Evolutionary conservation across 768 basidiomycete genomes (phyloP), one percentile per base, ranked within the genome.

Genomic region (Hemileccinum rubropunctum): DNA sequence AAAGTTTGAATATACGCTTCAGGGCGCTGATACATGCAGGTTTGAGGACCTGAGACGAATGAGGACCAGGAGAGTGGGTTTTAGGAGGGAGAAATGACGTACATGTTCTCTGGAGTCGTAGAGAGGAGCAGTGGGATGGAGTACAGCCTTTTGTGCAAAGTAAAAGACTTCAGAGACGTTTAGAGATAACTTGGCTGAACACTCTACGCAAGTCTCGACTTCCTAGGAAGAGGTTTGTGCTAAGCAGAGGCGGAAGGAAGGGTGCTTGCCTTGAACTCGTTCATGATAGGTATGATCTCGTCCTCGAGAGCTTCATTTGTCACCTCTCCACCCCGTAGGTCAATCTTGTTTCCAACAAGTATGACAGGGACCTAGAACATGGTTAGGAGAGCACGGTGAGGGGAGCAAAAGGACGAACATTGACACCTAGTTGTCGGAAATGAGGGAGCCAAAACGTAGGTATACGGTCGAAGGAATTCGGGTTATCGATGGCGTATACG

Each of bases 121-220:
- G 17, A 99, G 73, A 6, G 95, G 95, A 6, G 95, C 95, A 1
- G 94, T 95, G 2, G 95, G 95, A 64, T 99, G 93, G 11, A 98
- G 73, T 28, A 99, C 95, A 12, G 95, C 95, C 65, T 97, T 98
- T 70, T 97, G 95, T 2, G 95, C 95, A 68, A 98, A 98, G 69
- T 95, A 98, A 74, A 98, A 94, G 27, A 98, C 93, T 69, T 95
- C 95, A 14, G 94, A 95, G 50, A 98, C 87, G 67, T 98, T 98
- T 54, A 95, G 68, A 23, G 91, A 86, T 45, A 88, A 72, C 66
- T 88, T 87, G 4, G 94, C 94, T n/a, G 93, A 95, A 63, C 91
- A 92, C 72, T 98, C 95, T 27, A 98, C 90, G 61, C 95, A 98
- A 36, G 95, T 98, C 66, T 98, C 95, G 47, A 98, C 95, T 80